Evolutionary conservation across 495 filamentous ascomycete species (phyloP).

Genomic region (Wilcoxina mikolae): DNA sequence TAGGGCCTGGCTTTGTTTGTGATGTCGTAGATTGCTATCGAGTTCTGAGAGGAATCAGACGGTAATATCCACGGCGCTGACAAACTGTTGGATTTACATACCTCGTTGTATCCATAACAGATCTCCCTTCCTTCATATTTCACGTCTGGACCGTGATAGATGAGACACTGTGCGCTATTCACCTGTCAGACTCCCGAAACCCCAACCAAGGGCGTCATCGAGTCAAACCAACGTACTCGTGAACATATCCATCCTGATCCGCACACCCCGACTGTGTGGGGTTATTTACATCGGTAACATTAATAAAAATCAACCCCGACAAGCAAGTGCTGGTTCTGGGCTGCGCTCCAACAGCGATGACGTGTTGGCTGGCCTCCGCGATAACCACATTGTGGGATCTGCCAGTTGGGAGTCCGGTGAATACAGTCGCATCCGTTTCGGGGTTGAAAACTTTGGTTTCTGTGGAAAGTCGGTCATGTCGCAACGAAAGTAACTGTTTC

Average conservation of each 20-base stretch:
- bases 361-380: slow-evolving; percentile 38
- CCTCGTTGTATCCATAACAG: slow-evolving; percentile 46
- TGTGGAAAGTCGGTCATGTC: slow-evolving; percentile 12
- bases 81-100: no score
- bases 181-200: background rate
- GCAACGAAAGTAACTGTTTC: slow-evolving; percentile 13
- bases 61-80: no score
- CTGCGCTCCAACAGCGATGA: slow-evolving; percentile 35
- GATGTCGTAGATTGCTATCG: slow-evolving; percentile 40
- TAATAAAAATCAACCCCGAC: slow-evolving; percentile 42
- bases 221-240: slow-evolving; percentile 35
- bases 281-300: slow-evolving; percentile 37
- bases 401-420: slow-evolving; percentile 30
- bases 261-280: slow-evolving; percentile 40
- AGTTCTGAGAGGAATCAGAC: slow-evolving; percentile 17
- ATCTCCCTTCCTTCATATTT: slow-evolving; percentile 41
- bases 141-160: slow-evolving; percentile 42
- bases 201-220: background rate
- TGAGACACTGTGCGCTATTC: slow-evolving; percentile 39
- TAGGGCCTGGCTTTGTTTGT: slow-evolving; percentile 37
- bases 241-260: slow-evolving; percentile 42
- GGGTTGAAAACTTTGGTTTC: slow-evolving; percentile 27
- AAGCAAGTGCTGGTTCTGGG: slow-evolving; percentile 31
- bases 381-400: slow-evolving; percentile 40
- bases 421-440: slow-evolving; percentile 31